Evolutionary conservation across 139 green algal species (phyloP), one percentile per base, ranked within the genome.

Genomic region (Gonium pectorale): DNA sequence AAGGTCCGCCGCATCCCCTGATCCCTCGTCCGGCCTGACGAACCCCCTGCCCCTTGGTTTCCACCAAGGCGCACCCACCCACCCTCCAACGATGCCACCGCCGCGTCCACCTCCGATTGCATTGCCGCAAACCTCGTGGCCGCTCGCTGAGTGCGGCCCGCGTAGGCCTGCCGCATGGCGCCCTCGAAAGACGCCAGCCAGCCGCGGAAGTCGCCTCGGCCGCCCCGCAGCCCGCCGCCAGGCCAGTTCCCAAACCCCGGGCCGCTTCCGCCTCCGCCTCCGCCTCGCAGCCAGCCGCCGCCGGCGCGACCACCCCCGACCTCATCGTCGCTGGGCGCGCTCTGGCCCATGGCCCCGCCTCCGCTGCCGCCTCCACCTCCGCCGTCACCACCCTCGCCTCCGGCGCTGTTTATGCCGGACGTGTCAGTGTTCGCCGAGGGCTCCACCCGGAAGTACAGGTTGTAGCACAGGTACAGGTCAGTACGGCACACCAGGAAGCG

Each of bases 391-490:
- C 38, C 29, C 19, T n/a, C 13, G 40, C 0, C 74, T 21, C 56
- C 56, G 40, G 3, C 56, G 9, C 29, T n/a, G 21, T 1, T n/a
- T n/a, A n/a, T n/a, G n/a, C n/a, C n/a, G n/a, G n/a, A n/a, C n/a
- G n/a, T n/a, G n/a, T n/a, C n/a, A n/a, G n/a, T n/a, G 0, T 22
- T 19, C 43, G 31, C n/a, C 31, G 43, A 11, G 44, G n/a, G 49
- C 59, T 51, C 38, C 43, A 63, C 62, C 31, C 60, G 5, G 4
- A 52, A 31, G 59, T 83, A 83, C 1, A 6, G 31, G 33, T 66
- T 35, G 31, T 83, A 83, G 60, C 77, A 83, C 3, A 73, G 62
- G 41, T 83, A 83, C 43, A 83, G 77, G 29, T 83, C 77, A 17
- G n/a, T 51, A 22, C 37, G 31, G 62, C 77, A 83, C 60, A 83